Evolutionary conservation across 345 rosid genomes (phyloP).

Genomic region (Gossypium australe): DNA sequence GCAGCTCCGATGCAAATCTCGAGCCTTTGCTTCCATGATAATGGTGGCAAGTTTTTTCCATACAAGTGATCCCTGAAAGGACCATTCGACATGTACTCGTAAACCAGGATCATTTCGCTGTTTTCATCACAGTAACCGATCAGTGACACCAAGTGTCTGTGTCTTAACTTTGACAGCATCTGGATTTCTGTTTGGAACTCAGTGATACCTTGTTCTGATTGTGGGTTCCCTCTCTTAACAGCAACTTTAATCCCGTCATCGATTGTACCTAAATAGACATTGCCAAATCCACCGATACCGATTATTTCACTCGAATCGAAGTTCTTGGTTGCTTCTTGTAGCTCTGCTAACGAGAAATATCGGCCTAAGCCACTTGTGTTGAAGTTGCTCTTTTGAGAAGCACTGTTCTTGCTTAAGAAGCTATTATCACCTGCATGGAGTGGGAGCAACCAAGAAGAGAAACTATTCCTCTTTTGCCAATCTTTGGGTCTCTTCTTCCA

Average conservation of each 20-base stretch:
- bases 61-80: slow-evolving; percentile 73
- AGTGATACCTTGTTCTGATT: slow-evolving; percentile 80
- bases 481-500: slow-evolving; percentile 82
- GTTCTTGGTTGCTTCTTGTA: slow-evolving; percentile 70
- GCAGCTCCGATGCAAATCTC: slow-evolving; percentile 79
- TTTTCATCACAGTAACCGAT: slow-evolving; percentile 78
- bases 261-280: slow-evolving; percentile 56
- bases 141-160: slow-evolving; percentile 77
- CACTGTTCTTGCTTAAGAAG: slow-evolving; percentile 53
- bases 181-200: slow-evolving; percentile 84
- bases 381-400: slow-evolving; percentile 52
- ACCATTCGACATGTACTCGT: slow-evolving; percentile 81
- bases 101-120: slow-evolving; percentile 73
- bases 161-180: slow-evolving; percentile 82
- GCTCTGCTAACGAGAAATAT: slow-evolving; percentile 54
- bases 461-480: slow-evolving; percentile 73
- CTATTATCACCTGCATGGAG: slow-evolving; percentile 62
- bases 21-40: slow-evolving; percentile 73
- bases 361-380: slow-evolving; percentile 68
- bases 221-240: slow-evolving; percentile 80
- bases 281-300: slow-evolving; percentile 82
- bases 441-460: slow-evolving; percentile 81
- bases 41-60: slow-evolving; percentile 54
- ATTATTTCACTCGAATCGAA: slow-evolving; percentile 57
- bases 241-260: slow-evolving; percentile 74